A percentile compares a stretch with the other conserved stretches of the same genome.
These are phyloP conservation scores for Carex scoparia DNA, from an alignment of 176 grass and related monocot genomes.

Conservation along the genomic window DNA sequence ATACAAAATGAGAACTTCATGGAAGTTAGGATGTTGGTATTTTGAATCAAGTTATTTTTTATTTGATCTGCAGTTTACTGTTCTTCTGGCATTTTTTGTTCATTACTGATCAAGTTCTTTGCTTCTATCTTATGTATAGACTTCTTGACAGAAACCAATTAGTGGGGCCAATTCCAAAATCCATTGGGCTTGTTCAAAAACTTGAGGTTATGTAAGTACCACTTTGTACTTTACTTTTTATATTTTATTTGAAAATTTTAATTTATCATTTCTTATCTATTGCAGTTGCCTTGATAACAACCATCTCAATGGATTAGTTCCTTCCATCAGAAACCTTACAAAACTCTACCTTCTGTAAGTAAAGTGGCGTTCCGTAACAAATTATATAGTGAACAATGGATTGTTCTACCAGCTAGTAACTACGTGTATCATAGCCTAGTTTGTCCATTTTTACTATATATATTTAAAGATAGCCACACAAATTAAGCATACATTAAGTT, in stretches of 20 bases:
- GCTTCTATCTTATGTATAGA: conserved; percentile 31
- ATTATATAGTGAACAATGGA: background rate
- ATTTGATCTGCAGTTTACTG: background rate
- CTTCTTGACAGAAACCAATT: conserved; percentile 66
- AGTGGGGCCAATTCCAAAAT: conserved; percentile 46
- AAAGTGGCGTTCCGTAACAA: background rate
- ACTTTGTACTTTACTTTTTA: background rate
- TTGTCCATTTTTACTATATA: background rate
- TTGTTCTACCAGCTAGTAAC: background rate
- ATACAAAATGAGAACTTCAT: background rate
- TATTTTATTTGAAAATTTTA: background rate
- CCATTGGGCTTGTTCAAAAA: conserved; percentile 35
- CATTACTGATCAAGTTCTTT: background rate
- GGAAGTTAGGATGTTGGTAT: background rate
- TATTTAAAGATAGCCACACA: background rate
- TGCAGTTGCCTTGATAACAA: conserved; percentile 62
- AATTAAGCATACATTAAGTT: background rate
- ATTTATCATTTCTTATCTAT: conserved; percentile 8
- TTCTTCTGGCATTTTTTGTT: background rate
- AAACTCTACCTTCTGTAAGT: conserved; percentile 63
- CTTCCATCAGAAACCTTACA: conserved; percentile 42
- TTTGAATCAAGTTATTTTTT: background rate
- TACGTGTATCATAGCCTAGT: background rate
- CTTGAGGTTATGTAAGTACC: conserved; percentile 80
- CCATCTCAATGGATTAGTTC: conserved; percentile 32